These are phyloP conservation scores for Micromonas commoda DNA, from an alignment of 139 green algal genomes.

Conservation along the genomic window DNA sequence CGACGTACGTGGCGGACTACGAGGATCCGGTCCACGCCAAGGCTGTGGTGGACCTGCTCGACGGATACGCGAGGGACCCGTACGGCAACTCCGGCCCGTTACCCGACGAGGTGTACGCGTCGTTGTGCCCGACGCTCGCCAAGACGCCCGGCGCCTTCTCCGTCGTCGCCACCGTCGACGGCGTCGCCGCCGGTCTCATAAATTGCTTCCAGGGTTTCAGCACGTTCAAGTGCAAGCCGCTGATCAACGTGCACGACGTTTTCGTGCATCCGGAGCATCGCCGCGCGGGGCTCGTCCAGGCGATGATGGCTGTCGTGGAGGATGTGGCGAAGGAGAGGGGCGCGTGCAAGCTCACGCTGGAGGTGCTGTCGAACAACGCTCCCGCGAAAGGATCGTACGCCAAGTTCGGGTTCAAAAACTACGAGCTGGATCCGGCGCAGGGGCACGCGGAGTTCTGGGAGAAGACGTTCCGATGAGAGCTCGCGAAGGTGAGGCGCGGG, in stretches of 20 bases:
- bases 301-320: conserved; percentile 1
- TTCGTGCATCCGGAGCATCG: conserved; percentile 2
- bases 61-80: conserved; percentile 8
- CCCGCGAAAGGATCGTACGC: neutral
- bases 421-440: conserved; percentile 15
- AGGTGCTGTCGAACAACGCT: conserved; percentile 18
- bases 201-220: conserved; percentile 18
- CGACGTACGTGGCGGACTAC: conserved; percentile 15
- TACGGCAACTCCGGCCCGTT: conserved; percentile 16
- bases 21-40: neutral
- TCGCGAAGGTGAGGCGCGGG: neutral
- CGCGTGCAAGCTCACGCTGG: conserved; percentile 22
- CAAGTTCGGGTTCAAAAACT: conserved; percentile 17
- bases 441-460: conserved; percentile 22
- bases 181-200: neutral
- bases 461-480: conserved; percentile 6
- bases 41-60: conserved; percentile 1
- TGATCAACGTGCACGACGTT: conserved; percentile 20
- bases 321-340: neutral
- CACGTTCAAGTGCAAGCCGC: conserved; percentile 21
- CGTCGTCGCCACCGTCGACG: neutral
- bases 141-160: neutral
- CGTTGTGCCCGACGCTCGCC: neutral
- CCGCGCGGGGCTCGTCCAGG: neutral
- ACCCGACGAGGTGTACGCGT: neutral